Evolutionary conservation across 805 yeast genomes (phyloP), one percentile per base, ranked within the genome.

Genomic region (Myxozyma melibiosi): DNA sequence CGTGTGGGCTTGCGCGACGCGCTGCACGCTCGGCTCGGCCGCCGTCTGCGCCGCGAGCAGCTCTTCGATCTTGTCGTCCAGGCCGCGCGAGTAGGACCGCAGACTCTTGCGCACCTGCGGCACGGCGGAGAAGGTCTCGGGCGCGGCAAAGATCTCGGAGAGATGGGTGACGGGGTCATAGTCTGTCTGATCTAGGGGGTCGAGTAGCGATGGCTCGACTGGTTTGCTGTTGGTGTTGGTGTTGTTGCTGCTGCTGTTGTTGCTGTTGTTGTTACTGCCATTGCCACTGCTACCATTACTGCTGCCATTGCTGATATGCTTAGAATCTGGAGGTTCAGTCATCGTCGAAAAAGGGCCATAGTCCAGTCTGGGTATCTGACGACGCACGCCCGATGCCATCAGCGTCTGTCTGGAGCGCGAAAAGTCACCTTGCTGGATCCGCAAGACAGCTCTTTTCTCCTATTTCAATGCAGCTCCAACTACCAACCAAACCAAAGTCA

Each of bases 141-240:
- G 53, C n/a, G 31, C 34, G 24, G 55, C 45, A 31, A 63, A 63
- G 11, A 63, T 47, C 34, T 52, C 57, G 7, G 47, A 25, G 14
- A 63, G 38, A 13, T 62, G 61, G 28, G 51, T 22, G 7, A 62
- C 14, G 4, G 64, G 63, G 33, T 63, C 63, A 40, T 63, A 63
- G 18, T 59, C 62, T 13, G 52, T 45, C 8, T 51, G 55, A 33
- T 62, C 65, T 6, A 62, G 56, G 20, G 62, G 59, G 33, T 58
- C 62, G 6, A 53, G 58, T 14, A 48, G 16, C 16, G 50, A 45
- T 14, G 40, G 31, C 11, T 33, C 40, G 24, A 34, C 31, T 3
- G 48, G 11, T n/a, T n/a, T 14, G 48, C 39, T 14, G 37, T 11
- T 7, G 48, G 11, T 25, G 48, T 7, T 2, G 39, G 20, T 20